phyloP scores from a whole-genome alignment of 768 basidiomycete species.

The Pholiota microspora region DNA sequence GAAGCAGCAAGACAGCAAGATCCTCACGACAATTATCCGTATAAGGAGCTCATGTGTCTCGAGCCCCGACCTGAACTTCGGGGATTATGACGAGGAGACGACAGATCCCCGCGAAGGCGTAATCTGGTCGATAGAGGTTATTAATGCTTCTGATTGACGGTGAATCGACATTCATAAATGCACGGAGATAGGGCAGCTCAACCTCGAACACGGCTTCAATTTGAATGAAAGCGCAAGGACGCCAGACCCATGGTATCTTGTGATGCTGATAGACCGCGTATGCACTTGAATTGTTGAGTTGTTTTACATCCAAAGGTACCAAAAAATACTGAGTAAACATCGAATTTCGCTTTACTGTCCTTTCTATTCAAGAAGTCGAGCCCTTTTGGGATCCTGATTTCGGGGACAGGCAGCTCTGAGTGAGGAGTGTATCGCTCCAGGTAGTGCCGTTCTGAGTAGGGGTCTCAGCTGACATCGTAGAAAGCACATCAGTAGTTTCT shows the following conservation, averaged over 20 bases:
- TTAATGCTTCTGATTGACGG: not conserved
- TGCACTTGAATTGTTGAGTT: no score
- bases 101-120: not conserved
- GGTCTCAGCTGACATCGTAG: conserved; percentile 13
- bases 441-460: conserved; percentile 24
- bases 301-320: not conserved
- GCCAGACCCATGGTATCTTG: no score
- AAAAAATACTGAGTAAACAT: not conserved
- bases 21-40: conserved; percentile 4
- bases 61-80: not conserved
- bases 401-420: conserved; percentile 29
- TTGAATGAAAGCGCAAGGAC: not conserved
- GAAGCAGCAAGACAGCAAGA: not conserved
- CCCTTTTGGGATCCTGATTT: conserved; percentile 23
- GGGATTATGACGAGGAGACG: not conserved
- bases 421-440: conserved; percentile 39
- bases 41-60: not conserved
- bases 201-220: not conserved
- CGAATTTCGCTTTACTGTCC: not conserved
- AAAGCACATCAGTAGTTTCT: not conserved
- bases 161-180: not conserved
- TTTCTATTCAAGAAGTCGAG: conserved; percentile 8
- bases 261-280: no score
- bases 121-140: not conserved
- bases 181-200: not conserved